These are phyloP conservation scores for Venturia pyrina DNA, from an alignment of 2,329 filamentous ascomycete genomes.

Conservation along the genomic window DNA sequence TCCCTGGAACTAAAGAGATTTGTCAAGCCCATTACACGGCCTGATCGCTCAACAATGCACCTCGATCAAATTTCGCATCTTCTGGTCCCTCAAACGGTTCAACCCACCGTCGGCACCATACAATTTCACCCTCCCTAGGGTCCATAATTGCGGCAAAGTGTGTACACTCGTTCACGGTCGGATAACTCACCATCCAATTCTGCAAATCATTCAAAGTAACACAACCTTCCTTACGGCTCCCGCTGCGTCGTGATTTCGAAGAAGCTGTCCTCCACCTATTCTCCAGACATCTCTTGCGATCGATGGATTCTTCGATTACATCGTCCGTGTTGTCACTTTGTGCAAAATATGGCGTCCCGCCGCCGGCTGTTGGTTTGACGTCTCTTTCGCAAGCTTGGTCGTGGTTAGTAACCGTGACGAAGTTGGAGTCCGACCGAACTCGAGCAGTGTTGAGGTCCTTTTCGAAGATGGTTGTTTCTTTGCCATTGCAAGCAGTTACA, in stretches of 20 bases:
- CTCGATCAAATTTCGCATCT: background rate
- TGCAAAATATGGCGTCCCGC: too few relatives aligned
- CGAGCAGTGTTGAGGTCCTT: constrained; percentile 43
- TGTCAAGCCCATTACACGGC: too few relatives aligned
- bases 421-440: constrained; percentile 35
- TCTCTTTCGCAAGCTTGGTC: constrained; percentile 26
- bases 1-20: too few relatives aligned
- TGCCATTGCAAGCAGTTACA: constrained; percentile 44
- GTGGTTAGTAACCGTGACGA: constrained; percentile 49
- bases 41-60: background rate
- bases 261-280: constrained; percentile 19
- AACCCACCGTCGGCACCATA: constrained; percentile 28
- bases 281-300: constrained; percentile 23
- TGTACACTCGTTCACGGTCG: constrained; percentile 46
- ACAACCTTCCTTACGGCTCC: constrained; percentile 15
- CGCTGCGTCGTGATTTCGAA: constrained; percentile 13
- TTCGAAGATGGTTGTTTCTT: constrained; percentile 40
- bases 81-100: background rate
- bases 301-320: constrained; percentile 25
- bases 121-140: constrained; percentile 36
- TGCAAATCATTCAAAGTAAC: constrained; percentile 29
- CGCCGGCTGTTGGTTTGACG: constrained; percentile 4
- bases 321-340: constrained; percentile 17
- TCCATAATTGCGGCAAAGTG: constrained; percentile 52
- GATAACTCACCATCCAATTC: constrained; percentile 41